A percentile compares a stretch with the other conserved stretches of the same genome.
phyloP scores from a whole-genome alignment of 2,329 filamentous ascomycete species.

The Ophiostoma angusticollis region DNA sequence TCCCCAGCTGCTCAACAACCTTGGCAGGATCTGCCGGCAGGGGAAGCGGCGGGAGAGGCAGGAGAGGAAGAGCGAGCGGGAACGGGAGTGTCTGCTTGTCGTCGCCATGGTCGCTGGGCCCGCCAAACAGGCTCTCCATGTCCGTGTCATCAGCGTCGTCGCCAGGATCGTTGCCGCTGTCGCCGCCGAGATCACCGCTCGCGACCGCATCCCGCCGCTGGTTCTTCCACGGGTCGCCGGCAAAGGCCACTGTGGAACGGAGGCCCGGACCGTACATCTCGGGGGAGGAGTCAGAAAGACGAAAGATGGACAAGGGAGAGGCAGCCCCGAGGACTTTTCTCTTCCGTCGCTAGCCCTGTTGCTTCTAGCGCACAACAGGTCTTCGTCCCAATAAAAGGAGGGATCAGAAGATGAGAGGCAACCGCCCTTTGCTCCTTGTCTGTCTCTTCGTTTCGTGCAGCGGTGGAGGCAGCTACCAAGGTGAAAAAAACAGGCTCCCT shows the following conservation, averaged over 20 bases:
- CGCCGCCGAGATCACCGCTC: not conserved
- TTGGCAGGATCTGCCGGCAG: too few species aligned
- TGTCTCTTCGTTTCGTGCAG: too few species aligned
- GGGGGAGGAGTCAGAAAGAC: not conserved
- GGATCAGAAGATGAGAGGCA: too few species aligned
- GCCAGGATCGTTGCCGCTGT: not conserved
- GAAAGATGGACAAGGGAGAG: not conserved
- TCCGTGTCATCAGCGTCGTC: not conserved
- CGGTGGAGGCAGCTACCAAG: too few species aligned
- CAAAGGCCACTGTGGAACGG: not conserved
- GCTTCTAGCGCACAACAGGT: too few species aligned
- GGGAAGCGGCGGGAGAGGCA: not conserved
- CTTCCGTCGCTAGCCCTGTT: not conserved
- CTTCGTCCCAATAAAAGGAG: not conserved
- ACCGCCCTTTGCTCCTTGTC: too few species aligned
- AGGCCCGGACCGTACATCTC: not conserved
- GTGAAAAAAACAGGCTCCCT: too few species aligned
- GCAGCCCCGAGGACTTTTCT: not conserved
- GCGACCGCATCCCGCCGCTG: not conserved
- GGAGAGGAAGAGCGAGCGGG: not conserved
- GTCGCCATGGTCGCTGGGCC: not conserved
- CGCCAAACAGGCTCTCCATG: slow-evolving; percentile 7
- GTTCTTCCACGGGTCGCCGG: not conserved
- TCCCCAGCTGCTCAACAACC: not conserved
- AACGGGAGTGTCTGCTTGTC: not conserved